Conservation (phyloP, 1,139 yeast genomes). For the Candida sp. region DNA sequence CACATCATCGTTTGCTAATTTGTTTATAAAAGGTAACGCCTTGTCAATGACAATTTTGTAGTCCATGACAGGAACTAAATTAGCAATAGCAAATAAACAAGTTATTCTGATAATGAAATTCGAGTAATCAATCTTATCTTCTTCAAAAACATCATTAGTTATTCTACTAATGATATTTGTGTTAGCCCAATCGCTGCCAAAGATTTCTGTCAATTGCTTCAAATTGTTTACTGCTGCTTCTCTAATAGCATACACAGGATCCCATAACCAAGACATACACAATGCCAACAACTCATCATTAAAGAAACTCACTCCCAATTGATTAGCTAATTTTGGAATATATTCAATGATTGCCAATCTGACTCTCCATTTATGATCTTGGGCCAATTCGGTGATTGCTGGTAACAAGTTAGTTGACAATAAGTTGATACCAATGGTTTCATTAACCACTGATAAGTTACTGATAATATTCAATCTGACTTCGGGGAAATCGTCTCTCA, state of each 20-base stretch:
- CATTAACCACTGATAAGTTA: conserved; percentile 86
- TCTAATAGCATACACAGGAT: conserved; percentile 92
- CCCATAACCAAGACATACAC: conserved; percentile 98
- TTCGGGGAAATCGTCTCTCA: conserved; percentile 96
- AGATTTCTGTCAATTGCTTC: conserved; percentile 74
- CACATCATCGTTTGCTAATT: conserved; percentile 72
- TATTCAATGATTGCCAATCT: conserved; percentile 96
- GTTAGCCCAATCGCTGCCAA: conserved; percentile 95
- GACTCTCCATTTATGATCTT: conserved; percentile 97
- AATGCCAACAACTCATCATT: conserved; percentile 87
- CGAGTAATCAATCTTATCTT: conserved; percentile 44
- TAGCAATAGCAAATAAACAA: conserved; percentile 81
- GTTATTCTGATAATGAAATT: conserved; percentile 92
- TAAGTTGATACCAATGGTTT: conserved; percentile 88
- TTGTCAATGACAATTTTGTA: conserved; percentile 55
- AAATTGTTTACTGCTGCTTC: conserved; percentile 92
- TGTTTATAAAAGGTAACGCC: conserved; percentile 76
- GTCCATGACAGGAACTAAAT: conserved; percentile 68
- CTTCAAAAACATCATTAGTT: conserved; percentile 28
- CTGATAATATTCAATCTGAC: conserved; percentile 94
- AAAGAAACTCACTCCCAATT: conserved; percentile 89
- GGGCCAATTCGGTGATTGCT: conserved; percentile 94
- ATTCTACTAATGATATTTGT: conserved; percentile 77
- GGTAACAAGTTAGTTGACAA: conserved; percentile 88
- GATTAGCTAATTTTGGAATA: conserved; percentile 94